A percentile compares a stretch with the other conserved stretches of the same genome.
Evolutionary conservation across 164 flowering plant species (phyloP).

Genomic region (Magnolia changhungtana): DNA sequence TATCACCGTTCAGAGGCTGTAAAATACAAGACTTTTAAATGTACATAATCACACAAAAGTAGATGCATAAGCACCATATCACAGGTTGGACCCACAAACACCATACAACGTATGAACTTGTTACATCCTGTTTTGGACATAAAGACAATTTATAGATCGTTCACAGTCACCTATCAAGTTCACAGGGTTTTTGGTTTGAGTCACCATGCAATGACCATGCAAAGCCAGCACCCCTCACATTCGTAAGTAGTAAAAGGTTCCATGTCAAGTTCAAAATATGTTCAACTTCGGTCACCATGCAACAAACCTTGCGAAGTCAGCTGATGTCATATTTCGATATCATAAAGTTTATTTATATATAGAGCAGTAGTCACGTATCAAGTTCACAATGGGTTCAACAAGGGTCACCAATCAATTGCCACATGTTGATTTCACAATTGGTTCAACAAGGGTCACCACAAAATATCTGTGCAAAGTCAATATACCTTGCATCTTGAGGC

Average conservation of each 20-base stretch:
- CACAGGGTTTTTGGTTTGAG: background rate
- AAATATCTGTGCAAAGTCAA: too few relatives aligned
- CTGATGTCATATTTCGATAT: background rate
- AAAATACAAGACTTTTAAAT: background rate
- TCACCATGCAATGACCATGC: background rate
- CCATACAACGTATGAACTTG: background rate
- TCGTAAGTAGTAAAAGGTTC: background rate
- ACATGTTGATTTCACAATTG: background rate
- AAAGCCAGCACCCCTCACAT: background rate
- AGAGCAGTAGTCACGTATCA: background rate
- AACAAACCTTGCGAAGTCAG: too few relatives aligned
- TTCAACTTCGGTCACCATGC: background rate
- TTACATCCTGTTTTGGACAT: background rate
- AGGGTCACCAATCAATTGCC: background rate
- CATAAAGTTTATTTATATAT: background rate
- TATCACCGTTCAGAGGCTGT: slow-evolving; percentile 4
- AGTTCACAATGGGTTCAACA: background rate
- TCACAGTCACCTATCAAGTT: background rate
- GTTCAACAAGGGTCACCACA: background rate
- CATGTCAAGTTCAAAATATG: background rate
- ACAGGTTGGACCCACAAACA: background rate
- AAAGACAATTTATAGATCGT: background rate
- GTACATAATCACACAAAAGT: background rate
- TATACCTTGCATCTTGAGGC: background rate
- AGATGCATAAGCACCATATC: background rate